Evolutionary conservation across 192 early-diverging fungal species (phyloP).

Genomic region (Coemansia sp.): DNA sequence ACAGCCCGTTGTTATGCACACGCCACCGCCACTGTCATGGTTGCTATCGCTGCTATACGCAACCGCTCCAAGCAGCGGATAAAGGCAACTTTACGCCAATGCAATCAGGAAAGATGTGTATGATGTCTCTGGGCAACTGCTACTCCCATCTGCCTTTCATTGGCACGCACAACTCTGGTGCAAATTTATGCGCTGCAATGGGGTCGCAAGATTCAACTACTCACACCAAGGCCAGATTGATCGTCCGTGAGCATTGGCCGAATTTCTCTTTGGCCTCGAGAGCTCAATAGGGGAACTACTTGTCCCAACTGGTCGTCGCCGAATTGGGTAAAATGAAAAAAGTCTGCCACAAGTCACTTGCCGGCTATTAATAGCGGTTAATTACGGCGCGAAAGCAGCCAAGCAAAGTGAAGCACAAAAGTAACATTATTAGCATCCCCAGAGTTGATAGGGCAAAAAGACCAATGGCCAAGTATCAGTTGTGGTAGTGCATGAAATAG

Average conservation of each 20-base stretch:
- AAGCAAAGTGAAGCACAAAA: not conserved
- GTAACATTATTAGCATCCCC: not conserved
- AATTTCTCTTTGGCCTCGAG: not conserved
- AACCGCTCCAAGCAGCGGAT: not conserved
- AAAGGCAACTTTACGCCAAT: not conserved
- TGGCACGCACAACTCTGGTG: not conserved
- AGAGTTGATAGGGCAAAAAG: not conserved
- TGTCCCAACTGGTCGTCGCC: not conserved
- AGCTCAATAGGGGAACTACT: not conserved
- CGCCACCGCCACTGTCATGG: not conserved
- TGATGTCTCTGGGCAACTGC: not conserved
- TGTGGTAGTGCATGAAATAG: not conserved
- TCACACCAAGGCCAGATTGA: not conserved
- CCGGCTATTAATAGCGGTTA: conserved; percentile 6
- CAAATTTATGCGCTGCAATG: not conserved
- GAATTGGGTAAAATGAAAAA: conserved; percentile 4
- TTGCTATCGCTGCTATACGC: not conserved
- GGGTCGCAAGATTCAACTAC: not conserved
- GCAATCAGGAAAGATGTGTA: not conserved
- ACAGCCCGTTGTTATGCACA: not conserved
- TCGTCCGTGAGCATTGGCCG: not conserved
- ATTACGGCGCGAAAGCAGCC: not conserved
- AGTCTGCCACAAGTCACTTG: not conserved
- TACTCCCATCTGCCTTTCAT: not conserved
- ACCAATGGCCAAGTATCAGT: not conserved